Conservation (phyloP, 495 filamentous ascomycete genomes). For the Neurospora sp. region DNA sequence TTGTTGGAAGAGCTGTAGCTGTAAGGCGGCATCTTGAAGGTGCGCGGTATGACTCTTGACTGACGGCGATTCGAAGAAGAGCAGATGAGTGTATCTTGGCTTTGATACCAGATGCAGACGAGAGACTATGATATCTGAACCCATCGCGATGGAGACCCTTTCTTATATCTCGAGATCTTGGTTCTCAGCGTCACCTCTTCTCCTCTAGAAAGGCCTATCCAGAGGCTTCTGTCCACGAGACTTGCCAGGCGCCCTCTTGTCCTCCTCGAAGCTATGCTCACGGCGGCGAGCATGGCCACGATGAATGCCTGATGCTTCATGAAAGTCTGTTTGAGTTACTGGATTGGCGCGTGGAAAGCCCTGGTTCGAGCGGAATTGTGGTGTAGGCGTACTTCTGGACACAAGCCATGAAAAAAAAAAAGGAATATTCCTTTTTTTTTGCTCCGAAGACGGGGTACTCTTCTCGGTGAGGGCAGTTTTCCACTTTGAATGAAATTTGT, state of each 20-base stretch:
- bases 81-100: too few relatives aligned
- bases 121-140: background rate
- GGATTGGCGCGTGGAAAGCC: background rate
- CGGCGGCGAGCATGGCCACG: background rate
- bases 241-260: background rate
- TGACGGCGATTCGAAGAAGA: background rate
- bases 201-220: background rate
- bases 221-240: background rate
- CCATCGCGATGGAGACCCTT: background rate
- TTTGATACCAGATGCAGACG: background rate
- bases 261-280: background rate
- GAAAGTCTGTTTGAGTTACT: background rate
- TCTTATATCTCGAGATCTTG: background rate
- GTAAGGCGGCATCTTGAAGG: background rate
- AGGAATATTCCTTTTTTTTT: background rate
- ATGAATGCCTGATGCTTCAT: background rate
- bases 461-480: background rate
- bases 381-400: background rate
- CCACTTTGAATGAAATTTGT: background rate
- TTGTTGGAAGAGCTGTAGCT: background rate
- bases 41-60: background rate
- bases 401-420: background rate
- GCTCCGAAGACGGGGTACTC: background rate
- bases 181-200: background rate
- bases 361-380: background rate